Evolutionary conservation across 1,139 yeast species (phyloP).

Genomic region (Hansenula lynferdii): DNA sequence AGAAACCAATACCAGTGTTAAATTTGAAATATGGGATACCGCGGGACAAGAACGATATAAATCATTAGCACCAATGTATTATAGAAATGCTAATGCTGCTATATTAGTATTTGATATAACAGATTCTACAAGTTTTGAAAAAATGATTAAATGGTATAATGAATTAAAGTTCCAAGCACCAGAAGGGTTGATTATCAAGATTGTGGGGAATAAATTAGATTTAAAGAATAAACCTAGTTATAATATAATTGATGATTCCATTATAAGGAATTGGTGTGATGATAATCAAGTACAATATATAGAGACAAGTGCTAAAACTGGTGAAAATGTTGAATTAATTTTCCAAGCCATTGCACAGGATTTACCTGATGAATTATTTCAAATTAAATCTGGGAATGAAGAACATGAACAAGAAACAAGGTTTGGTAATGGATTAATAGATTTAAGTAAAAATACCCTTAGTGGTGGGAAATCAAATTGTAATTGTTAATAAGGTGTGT

Average conservation of each 20-base stretch:
- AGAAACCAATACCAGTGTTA: constrained; percentile 52
- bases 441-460: background rate
- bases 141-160: constrained; percentile 86
- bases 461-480: constrained; percentile 1
- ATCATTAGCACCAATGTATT: constrained; percentile 86
- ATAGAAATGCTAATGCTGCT: constrained; percentile 85
- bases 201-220: constrained; percentile 72
- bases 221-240: constrained; percentile 30
- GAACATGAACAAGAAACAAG: background rate
- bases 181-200: constrained; percentile 65
- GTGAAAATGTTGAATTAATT: constrained; percentile 65
- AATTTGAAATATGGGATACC: constrained; percentile 87
- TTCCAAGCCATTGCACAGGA: constrained; percentile 33
- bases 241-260: constrained; percentile 22
- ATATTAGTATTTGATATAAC: constrained; percentile 65
- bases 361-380: constrained; percentile 15
- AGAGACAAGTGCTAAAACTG: constrained; percentile 85
- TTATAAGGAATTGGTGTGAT: constrained; percentile 33
- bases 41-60: constrained; percentile 95
- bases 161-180: constrained; percentile 76
- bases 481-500: constrained; percentile 3
- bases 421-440: background rate
- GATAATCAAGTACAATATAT: constrained; percentile 41
- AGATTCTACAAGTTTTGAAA: constrained; percentile 44
- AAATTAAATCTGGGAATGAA: background rate